A percentile compares a stretch with the other conserved stretches of the same genome.
Conservation (phyloP, 192 early-diverging fungal genomes). For the Fimicolochytrium jonesii region DNA sequence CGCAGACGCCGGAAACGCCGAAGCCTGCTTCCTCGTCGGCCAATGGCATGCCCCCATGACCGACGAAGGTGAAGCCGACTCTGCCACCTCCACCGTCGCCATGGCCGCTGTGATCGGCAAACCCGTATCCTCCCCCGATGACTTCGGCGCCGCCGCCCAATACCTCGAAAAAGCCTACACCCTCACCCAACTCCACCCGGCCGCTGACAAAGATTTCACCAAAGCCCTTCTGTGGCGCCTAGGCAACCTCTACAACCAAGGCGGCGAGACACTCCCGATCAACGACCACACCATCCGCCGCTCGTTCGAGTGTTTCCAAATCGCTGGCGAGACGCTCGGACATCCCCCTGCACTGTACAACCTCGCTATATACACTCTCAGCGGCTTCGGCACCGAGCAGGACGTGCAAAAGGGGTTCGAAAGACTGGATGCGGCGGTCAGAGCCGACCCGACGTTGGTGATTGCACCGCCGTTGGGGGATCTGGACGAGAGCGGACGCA, state of each 20-base stretch:
- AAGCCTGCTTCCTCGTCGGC: constrained; percentile 43
- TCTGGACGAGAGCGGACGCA: constrained; percentile 18
- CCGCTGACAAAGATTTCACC: not conserved
- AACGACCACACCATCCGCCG: not conserved
- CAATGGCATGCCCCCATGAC: constrained; percentile 23
- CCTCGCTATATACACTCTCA: constrained; percentile 35
- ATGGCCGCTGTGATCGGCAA: not conserved
- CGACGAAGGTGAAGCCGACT: not conserved
- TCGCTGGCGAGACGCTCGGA: not conserved
- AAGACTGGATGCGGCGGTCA: constrained; percentile 25
- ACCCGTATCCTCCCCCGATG: no score
- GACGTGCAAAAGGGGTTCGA: constrained; percentile 28
- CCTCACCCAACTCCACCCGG: not conserved
- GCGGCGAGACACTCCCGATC: not conserved
- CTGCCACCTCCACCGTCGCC: not conserved
- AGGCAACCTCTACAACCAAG: constrained; percentile 3
- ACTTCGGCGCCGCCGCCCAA: not conserved
- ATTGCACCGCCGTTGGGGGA: constrained; percentile 35
- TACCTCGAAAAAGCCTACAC: constrained; percentile 1
- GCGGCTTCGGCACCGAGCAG: constrained; percentile 39
- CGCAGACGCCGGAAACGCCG: constrained; percentile 34
- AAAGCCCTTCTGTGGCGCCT: constrained; percentile 7
- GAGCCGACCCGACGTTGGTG: constrained; percentile 14
- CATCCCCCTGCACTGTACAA: constrained; percentile 38
- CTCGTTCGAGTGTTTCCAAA: not conserved